phyloP scores from a whole-genome alignment of 305 asterid species.

The Fraxinus velutina region DNA sequence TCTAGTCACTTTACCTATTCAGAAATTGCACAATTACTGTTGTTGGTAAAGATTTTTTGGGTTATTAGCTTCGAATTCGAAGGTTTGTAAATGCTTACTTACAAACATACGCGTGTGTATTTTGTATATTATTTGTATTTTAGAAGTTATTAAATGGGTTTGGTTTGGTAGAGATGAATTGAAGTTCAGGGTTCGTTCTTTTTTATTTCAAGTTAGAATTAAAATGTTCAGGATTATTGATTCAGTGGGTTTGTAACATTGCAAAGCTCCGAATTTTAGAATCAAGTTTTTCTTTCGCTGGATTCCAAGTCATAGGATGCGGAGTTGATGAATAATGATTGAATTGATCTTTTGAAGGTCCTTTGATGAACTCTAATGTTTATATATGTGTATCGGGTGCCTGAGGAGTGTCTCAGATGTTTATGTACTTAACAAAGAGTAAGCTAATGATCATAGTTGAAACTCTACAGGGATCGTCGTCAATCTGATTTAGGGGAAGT shows the following conservation, averaged over 20 bases:
- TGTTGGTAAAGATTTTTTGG: slow-evolving; percentile 18
- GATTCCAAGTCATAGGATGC: background rate
- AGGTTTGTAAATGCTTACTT: slow-evolving; percentile 20
- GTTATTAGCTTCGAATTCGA: slow-evolving; percentile 26
- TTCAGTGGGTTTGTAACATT: background rate
- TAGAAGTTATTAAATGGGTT: slow-evolving; percentile 2
- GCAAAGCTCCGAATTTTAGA: background rate
- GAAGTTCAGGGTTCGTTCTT: background rate
- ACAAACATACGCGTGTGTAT: background rate
- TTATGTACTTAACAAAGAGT: background rate
- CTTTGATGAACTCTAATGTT: background rate
- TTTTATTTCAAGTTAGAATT: background rate
- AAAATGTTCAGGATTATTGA: background rate
- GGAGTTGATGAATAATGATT: background rate
- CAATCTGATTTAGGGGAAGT: background rate
- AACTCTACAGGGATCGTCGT: background rate
- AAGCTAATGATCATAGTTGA: background rate
- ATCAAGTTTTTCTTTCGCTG: background rate
- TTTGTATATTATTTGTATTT: background rate
- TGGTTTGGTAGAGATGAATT: slow-evolving; percentile 1
- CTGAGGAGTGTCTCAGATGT: background rate
- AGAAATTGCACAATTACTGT: background rate
- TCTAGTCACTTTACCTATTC: background rate
- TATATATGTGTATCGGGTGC: background rate
- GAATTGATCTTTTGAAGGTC: background rate